Conservation (phyloP, 78 protist species). For the Dictyostelium firmibasis region DNA sequence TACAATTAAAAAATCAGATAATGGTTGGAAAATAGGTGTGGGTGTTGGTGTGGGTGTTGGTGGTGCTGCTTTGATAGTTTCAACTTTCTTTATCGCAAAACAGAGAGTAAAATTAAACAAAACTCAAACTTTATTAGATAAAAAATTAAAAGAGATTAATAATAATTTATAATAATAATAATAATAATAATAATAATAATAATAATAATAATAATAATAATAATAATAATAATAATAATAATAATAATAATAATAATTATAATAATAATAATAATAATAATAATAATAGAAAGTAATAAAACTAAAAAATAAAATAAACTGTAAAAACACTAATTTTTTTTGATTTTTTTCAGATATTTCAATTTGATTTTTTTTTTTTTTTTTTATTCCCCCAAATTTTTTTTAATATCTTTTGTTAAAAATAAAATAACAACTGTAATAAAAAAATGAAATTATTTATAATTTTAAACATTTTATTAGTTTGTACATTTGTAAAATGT, state of each 20-base stretch:
- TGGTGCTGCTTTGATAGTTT: background rate
- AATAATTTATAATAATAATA: background rate
- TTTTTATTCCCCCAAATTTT: background rate
- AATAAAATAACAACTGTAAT: too few relatives aligned
- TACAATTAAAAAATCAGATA: background rate
- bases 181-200: background rate
- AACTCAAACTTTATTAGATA: background rate
- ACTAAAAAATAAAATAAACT: too few relatives aligned
- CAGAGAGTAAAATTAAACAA: background rate
- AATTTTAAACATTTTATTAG: too few relatives aligned
- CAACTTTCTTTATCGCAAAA: background rate
- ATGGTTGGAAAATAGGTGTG: conserved; percentile 18
- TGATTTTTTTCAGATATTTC: background rate
- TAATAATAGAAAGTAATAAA: too few relatives aligned
- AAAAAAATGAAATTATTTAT: background rate
- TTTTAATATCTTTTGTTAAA: too few relatives aligned
- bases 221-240: background rate
- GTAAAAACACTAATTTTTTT: too few relatives aligned
- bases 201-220: too few relatives aligned
- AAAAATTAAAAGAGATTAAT: conserved; percentile 4
- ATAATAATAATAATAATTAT: too few relatives aligned
- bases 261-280: too few relatives aligned
- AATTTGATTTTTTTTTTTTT: background rate
- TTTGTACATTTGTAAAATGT: background rate
- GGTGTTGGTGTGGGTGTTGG: conserved; percentile 24